Conservation (phyloP, 2,329 filamentous ascomycete species). For the Esteya vermicola region DNA sequence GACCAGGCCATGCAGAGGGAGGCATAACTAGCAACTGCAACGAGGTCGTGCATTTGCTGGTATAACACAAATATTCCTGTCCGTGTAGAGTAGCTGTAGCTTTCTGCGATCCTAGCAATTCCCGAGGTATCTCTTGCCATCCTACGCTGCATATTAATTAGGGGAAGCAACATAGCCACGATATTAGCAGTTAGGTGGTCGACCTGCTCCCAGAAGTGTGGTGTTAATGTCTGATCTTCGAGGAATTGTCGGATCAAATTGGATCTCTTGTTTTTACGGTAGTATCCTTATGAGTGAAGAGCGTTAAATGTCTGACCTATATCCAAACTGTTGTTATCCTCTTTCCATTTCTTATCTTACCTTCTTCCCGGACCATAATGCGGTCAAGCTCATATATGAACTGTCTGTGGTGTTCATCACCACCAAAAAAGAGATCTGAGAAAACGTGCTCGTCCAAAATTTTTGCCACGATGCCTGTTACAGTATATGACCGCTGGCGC, state of each 20-base stretch:
- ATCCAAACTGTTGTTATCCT: too few relatives aligned
- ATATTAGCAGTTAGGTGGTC: constrained; percentile 20
- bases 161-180: constrained; percentile 20
- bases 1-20: constrained; percentile 17
- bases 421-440: constrained; percentile 25
- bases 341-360: too few relatives aligned
- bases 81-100: too few relatives aligned
- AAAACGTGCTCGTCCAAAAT: constrained; percentile 24
- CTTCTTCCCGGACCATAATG: constrained; percentile 17
- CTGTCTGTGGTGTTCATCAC: constrained; percentile 10
- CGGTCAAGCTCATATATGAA: constrained; percentile 18
- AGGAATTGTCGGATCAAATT: constrained; percentile 16
- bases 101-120: too few relatives aligned
- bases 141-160: constrained; percentile 17
- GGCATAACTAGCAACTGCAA: constrained; percentile 17
- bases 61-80: constrained; percentile 13
- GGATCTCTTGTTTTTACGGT: constrained; percentile 19
- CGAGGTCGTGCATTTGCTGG: constrained; percentile 18
- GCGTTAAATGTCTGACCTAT: too few relatives aligned
- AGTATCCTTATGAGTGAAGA: constrained; percentile 18
- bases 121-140: background rate
- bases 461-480: constrained; percentile 21
- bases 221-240: constrained; percentile 12
- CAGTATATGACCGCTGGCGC: constrained; percentile 18
- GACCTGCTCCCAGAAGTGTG: constrained; percentile 22